A percentile compares a stretch with the other conserved stretches of the same genome.
Evolutionary conservation across 108 stramenopile species (phyloP).

Genomic region (Stephanodiscus minutulus): DNA sequence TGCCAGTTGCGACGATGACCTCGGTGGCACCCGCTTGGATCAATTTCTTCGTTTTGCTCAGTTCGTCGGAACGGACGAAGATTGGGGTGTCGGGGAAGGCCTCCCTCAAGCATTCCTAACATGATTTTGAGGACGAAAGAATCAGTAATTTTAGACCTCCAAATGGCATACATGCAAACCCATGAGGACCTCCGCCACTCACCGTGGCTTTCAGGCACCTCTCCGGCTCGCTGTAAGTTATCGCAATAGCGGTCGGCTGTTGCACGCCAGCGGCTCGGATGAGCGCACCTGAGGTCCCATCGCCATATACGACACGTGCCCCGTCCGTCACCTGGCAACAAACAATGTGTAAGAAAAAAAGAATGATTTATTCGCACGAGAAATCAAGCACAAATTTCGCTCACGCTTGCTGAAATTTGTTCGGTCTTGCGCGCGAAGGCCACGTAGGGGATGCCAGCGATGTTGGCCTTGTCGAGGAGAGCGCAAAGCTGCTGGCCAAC

Average conservation of each 20-base stretch:
- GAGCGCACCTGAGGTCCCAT: slow-evolving; percentile 56
- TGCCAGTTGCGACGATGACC: slow-evolving; percentile 53
- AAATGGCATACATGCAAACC: no score
- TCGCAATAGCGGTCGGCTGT: slow-evolving; percentile 59
- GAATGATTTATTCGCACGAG: slow-evolving; percentile 26
- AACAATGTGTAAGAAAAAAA: not conserved
- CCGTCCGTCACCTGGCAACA: slow-evolving; percentile 27
- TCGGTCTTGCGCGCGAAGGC: slow-evolving; percentile 63
- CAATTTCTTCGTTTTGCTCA: slow-evolving; percentile 38
- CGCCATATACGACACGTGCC: slow-evolving; percentile 70
- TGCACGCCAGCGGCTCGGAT: slow-evolving; percentile 69
- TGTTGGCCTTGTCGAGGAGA: slow-evolving; percentile 40
- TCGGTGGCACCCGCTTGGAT: slow-evolving; percentile 70
- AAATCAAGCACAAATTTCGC: not conserved
- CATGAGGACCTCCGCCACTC: no score
- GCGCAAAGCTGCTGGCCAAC: slow-evolving; percentile 50
- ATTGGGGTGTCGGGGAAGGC: slow-evolving; percentile 71
- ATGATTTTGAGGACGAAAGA: no score
- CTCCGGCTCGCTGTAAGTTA: slow-evolving; percentile 50
- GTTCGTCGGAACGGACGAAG: slow-evolving; percentile 56
- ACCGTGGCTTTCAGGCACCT: slow-evolving; percentile 59
- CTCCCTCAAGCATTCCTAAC: no score
- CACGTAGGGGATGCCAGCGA: slow-evolving; percentile 52
- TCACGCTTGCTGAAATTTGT: slow-evolving; percentile 55
- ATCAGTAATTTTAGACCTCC: no score